phyloP scores from a whole-genome alignment of 225 moss, liverwort and hornwort genomes.

The Physcomitrium patens region DNA sequence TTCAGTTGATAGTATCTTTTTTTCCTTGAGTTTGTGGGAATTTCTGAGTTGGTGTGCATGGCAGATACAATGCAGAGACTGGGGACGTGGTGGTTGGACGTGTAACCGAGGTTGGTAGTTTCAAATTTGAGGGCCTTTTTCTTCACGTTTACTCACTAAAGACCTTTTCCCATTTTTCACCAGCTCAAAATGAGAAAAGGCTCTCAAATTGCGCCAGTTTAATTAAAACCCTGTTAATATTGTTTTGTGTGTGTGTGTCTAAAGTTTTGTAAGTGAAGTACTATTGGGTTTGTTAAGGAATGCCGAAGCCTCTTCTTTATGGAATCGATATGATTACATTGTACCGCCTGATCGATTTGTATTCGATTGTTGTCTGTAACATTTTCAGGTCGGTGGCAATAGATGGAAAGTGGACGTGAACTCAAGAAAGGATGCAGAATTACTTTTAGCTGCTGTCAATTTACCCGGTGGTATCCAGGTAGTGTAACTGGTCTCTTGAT shows the following conservation, averaged over 20 bases:
- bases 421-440: slow-evolving; percentile 90
- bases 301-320: background rate
- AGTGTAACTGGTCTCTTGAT: background rate
- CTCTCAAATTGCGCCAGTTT: background rate
- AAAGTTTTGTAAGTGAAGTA: slow-evolving; percentile 2
- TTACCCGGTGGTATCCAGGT: slow-evolving; percentile 98
- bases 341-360: slow-evolving; percentile 4
- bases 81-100: slow-evolving; percentile 99
- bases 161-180: background rate
- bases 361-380: background rate
- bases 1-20: background rate
- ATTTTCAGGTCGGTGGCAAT: slow-evolving; percentile 81
- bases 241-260: background rate
- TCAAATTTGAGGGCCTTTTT: background rate
- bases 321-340: background rate
- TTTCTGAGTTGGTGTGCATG: slow-evolving; percentile 17
- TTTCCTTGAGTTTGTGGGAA: background rate
- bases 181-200: background rate
- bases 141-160: background rate
- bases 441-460: slow-evolving; percentile 94
- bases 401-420: slow-evolving; percentile 99
- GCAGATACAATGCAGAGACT: slow-evolving; percentile 92
- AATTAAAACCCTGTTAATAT: background rate
- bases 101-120: slow-evolving; percentile 79
- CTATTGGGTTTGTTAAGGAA: slow-evolving; percentile 1